A percentile compares a stretch with the other conserved stretches of the same genome.
phyloP scores from a whole-genome alignment of 1,139 yeast species.

The Nakaseomyces bracarensis region DNA sequence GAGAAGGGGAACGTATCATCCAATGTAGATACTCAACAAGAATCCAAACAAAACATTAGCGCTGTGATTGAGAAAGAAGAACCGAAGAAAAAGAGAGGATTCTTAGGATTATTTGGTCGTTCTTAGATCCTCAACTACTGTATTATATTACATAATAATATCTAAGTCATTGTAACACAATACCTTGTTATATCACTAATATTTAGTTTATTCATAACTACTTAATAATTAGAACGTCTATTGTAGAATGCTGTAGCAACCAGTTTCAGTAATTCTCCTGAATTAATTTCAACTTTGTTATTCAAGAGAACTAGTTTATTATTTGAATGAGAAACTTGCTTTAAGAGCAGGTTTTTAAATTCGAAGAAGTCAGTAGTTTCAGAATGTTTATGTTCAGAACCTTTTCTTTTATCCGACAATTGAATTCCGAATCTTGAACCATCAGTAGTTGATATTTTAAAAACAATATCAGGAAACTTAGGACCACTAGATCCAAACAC shows the following conservation, averaged over 20 bases:
- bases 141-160: neutral
- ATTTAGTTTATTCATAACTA: neutral
- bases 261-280: constrained; percentile 20
- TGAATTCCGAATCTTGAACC: constrained; percentile 34
- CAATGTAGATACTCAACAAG: constrained; percentile 5
- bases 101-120: constrained; percentile 44
- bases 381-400: constrained; percentile 19
- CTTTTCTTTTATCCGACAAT: constrained; percentile 25
- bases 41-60: constrained; percentile 5
- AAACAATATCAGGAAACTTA: constrained; percentile 58
- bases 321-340: constrained; percentile 21
- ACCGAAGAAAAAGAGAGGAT: constrained; percentile 37
- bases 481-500: constrained; percentile 40
- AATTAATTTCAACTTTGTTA: constrained; percentile 20
- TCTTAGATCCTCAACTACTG: constrained; percentile 10
- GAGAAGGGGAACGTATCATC: constrained; percentile 18
- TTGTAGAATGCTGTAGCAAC: constrained; percentile 20
- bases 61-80: constrained; percentile 10
- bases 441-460: constrained; percentile 58
- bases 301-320: constrained; percentile 17
- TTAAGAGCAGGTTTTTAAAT: constrained; percentile 19
- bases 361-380: constrained; percentile 24
- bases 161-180: neutral
- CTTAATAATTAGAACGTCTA: constrained; percentile 5
- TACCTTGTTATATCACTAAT: neutral